phyloP scores from a whole-genome alignment of 1,139 yeast species.

The Debaryomyces sp. region DNA sequence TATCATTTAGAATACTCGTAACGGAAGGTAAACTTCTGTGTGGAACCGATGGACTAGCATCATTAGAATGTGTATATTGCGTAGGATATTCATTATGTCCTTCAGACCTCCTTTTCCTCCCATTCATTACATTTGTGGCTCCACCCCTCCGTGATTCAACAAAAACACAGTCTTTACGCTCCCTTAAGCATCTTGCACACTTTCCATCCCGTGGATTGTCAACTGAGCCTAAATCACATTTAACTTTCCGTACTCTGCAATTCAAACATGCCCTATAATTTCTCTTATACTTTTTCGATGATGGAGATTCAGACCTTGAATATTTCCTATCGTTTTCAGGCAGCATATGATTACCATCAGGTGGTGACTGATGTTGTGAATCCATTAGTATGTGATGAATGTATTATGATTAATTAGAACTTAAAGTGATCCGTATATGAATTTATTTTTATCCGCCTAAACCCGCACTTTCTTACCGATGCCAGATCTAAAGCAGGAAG shows the following conservation, averaged over 20 bases:
- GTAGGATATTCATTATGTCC: slow-evolving; percentile 1
- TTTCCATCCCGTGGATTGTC: slow-evolving; percentile 79
- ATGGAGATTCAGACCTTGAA: slow-evolving; percentile 4
- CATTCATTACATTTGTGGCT: slow-evolving; percentile 46
- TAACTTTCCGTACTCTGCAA: slow-evolving; percentile 80
- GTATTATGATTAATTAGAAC: not conserved
- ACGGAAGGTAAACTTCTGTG: slow-evolving; percentile 2
- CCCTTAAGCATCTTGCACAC: slow-evolving; percentile 82
- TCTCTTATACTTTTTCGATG: slow-evolving; percentile 47
- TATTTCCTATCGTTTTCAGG: not conserved
- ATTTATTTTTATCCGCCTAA: slow-evolving; percentile 4
- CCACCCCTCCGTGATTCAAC: slow-evolving; percentile 67
- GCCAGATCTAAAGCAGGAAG: not conserved
- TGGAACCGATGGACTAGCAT: not conserved
- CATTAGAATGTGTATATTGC: not conserved
- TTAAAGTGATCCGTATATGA: not conserved
- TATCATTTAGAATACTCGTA: slow-evolving; percentile 5
- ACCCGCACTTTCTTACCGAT: not conserved
- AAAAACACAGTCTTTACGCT: slow-evolving; percentile 78
- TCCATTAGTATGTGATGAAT: slow-evolving; percentile 2
- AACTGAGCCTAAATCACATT: slow-evolving; percentile 80
- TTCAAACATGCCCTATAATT: slow-evolving; percentile 83
- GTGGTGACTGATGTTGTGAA: not conserved
- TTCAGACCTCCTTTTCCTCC: slow-evolving; percentile 26
- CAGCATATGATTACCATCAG: not conserved